Evolutionary conservation across 257 asterid species (phyloP), one percentile per base, ranked within the genome.

Genomic region (Lithospermum erythrorhizon): DNA sequence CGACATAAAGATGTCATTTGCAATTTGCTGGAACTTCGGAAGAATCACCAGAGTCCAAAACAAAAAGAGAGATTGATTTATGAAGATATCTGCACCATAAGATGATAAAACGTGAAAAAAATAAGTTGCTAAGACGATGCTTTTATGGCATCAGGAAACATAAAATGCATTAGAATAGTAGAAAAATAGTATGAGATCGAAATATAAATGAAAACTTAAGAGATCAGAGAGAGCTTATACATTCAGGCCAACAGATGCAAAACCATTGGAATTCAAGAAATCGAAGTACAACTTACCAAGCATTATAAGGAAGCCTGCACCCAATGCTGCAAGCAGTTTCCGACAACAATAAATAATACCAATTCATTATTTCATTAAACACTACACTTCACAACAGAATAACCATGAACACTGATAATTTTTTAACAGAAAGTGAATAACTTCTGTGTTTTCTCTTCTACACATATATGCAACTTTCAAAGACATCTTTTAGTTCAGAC

Each of bases 71-170:
- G 95, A 74, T 71, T 89, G 87, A 80, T 73, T 83, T 79, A 74
- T 68, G 89, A 87, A 83, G 96, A 71, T 76, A 90, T 90, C 98
- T 90, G 98, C 98, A 90, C 91, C 83, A 76, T 76, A 83, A 82
- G 83, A 82, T 81, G 73, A 67, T 76, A 70, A 75, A 76, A 56
- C 75, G 79, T 77, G 79, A 78, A 85, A 79, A 82, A 57, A 62
- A 57, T 58, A 61, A 45, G 73, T 74, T 57, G 61, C 32, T 65
- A 68, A 73, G 62, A 72, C 55, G 59, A 63, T 49, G 7, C 45
- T 37, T 54, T 53, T 69, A 61, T 64, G 73, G 75, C 35, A 70
- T 57, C 70, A 60, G 53, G 70, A 56, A 67, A 51, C 45, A 35
- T 7, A 9, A 35, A 35, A 11, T 15, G 48, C 48, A 37, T 37